phyloP scores from a whole-genome alignment of 495 filamentous ascomycete species.

The Penicillium desertorum region DNA sequence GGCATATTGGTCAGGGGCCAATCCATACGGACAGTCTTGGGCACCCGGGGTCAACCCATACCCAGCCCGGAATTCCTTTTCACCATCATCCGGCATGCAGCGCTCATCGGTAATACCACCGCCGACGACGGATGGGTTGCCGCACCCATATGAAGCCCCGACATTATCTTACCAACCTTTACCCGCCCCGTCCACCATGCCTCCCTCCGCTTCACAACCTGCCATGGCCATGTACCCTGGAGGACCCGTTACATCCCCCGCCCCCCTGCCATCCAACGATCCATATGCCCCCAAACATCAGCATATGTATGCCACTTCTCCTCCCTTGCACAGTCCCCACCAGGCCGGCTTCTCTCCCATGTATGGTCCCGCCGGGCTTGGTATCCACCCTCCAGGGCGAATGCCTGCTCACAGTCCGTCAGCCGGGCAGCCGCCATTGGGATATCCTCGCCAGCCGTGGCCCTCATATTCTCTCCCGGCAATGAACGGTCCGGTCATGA shows the following conservation, averaged over 20 bases:
- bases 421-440: slow-evolving; percentile 48
- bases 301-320: slow-evolving; percentile 54
- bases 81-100: slow-evolving; percentile 50
- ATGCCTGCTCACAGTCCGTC: slow-evolving; percentile 56
- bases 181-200: slow-evolving; percentile 44
- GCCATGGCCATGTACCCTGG: slow-evolving; percentile 33
- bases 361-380: slow-evolving; percentile 56
- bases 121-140: slow-evolving; percentile 45
- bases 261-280: slow-evolving; percentile 61
- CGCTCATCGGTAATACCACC: slow-evolving; percentile 53
- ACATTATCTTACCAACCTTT: slow-evolving; percentile 53
- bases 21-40: slow-evolving; percentile 54
- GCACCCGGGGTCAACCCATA: slow-evolving; percentile 42
- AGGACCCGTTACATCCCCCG: slow-evolving; percentile 59
- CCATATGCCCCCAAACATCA: slow-evolving; percentile 60
- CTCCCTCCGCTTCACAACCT: slow-evolving; percentile 21
- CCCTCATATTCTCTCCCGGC: slow-evolving; percentile 57
- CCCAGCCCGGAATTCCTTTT: slow-evolving; percentile 53
- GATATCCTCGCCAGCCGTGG: slow-evolving; percentile 52
- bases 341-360: slow-evolving; percentile 57
- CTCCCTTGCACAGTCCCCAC: slow-evolving; percentile 66
- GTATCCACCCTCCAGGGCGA: slow-evolving; percentile 52
- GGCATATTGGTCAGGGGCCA: slow-evolving; percentile 50
- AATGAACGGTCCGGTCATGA: slow-evolving; percentile 71
- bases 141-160: slow-evolving; percentile 60